Evolutionary conservation across 1,284 basidiomycete genomes (phyloP), one percentile per base, ranked within the genome.

Genomic region (Rhodotorula sp.): DNA sequence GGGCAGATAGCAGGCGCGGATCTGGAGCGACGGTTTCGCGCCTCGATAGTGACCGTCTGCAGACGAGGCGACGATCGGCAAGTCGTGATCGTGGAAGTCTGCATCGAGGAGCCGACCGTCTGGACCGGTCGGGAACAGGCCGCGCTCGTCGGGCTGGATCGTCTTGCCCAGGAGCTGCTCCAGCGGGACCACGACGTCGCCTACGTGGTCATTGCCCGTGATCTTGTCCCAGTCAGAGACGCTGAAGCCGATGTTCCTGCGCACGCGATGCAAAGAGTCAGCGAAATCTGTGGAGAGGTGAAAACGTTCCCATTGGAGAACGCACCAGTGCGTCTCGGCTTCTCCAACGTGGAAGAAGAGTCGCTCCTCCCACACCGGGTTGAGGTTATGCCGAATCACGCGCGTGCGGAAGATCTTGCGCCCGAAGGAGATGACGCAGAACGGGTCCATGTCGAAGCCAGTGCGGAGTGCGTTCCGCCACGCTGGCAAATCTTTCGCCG

Each of bases 201-300:
- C 92, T 58, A 96, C 87, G 76, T 90, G 86, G 80, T 95, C 93
- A 77, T 95, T 95, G 5, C 89, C 88, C 51, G 72, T 73, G 59
- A 95, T 84, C 80, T 95, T 95, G 81, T 96, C 94, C 94, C 94
- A 97, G 79, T 97, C 94, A 51, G 94, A 87, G 2, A 96, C 87
- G 0, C 87, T 87, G 67, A 95, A 87, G 75, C 91, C 87, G 26
- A 94, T 84, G 20, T 56, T 66, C 62, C 68, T 70, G 62, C 30
- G 22, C n/a, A 15, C 5, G 14, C 24, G 15, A 26, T 7, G 22
- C 4, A 24, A 49, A 30, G 30, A 6, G 17, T 60, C 3, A 46
- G 57, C 14, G 6, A 15, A 7, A n/a, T 14, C 17, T 17, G 55
- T 17, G 6, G 6, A 54, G 53, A 30, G 12, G 12, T 22, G 53